Percentiles rank a stretch among this genome's conserved stretches.
phyloP scores from a whole-genome alignment of 441 rosid genomes.

The Populus hybrid region DNA sequence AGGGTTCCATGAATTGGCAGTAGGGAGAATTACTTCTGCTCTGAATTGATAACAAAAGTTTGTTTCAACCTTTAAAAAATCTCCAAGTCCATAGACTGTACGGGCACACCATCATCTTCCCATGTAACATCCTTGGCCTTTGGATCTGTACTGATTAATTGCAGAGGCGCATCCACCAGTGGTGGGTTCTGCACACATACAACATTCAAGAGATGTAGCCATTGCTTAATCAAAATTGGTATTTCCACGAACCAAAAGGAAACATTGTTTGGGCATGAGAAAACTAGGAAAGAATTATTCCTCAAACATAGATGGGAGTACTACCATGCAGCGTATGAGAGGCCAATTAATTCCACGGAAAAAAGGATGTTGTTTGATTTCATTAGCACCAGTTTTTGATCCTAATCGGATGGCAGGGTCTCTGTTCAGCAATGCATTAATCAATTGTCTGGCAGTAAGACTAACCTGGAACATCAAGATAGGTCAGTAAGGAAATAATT shows the following conservation, averaged over 20 bases:
- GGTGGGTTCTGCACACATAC: conserved; percentile 70
- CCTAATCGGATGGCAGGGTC: conserved; percentile 82
- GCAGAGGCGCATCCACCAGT: conserved; percentile 55
- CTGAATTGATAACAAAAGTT: background rate
- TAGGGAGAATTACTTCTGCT: background rate
- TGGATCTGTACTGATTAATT: conserved; percentile 52
- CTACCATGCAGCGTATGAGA: conserved; percentile 90
- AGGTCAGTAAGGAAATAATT: background rate
- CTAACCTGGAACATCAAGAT: conserved; percentile 56
- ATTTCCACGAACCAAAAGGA: background rate
- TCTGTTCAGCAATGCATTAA: conserved; percentile 62
- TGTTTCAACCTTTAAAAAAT: conserved; percentile 47
- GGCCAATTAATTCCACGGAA: conserved; percentile 93
- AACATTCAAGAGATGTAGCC: conserved; percentile 1
- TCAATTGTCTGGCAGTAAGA: conserved; percentile 79
- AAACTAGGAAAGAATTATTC: background rate
- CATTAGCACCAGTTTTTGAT: conserved; percentile 72
- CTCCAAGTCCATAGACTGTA: conserved; percentile 53
- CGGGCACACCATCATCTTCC: conserved; percentile 95
- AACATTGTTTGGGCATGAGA: background rate
- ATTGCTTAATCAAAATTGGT: background rate
- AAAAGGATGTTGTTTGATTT: conserved; percentile 89
- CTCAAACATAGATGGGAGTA: background rate
- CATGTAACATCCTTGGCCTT: conserved; percentile 56
- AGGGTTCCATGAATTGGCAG: background rate